Base-by-base conservation (phyloP, 163 green algal species). In the Scenedesmus sp. region DNA sequence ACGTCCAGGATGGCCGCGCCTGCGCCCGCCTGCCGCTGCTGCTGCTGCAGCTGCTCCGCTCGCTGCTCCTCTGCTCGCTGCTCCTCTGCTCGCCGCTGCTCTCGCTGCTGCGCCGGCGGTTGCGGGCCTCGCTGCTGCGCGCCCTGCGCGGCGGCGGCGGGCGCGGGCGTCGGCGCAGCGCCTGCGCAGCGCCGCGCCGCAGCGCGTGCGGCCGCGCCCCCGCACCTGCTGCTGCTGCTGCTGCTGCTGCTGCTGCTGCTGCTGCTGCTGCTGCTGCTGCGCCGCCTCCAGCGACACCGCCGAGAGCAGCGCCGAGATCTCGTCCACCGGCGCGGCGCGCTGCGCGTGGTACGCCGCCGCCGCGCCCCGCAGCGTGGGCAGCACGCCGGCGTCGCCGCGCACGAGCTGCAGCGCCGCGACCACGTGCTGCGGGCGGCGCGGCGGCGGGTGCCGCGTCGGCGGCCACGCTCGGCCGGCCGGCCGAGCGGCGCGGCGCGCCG, bases 291-390 rank as follows among this genome's bases (percentile, higher is more conserved):
- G 22, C 0, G 62, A 60, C 10, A 81, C 50, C 28, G 67, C 48
- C 15, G 74, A 51, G 18, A 81, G 36, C 18, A 81, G 63, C 9
- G 45, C 17, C 4, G 74, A 65, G 22, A 81, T 54, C 34, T 81
- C 74, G 14, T 75, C 24, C 2, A 74, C 56, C 4, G 63, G 48
- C 14, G 63, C 74, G 34, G 24, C 36, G 1, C 45, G 31, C 22
- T 51, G 44, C 20, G 44, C 58, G 44, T 63, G 60, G n/a, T 72
- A 60, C 47, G 29, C 45, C 22, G 33, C 29, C 24, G 74, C 74
- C 47, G 62, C 60, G 20, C 45, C 22, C 22, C 62, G 24, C 20
- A 81, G 63, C 1, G 53, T 33, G 7, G 74, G 74, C 2, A 75
- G 50, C 9, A 81, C 48, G 34, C 62, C 63, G 31, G 24, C 50